These are phyloP conservation scores for Pochonia chlamydosporia DNA, from an alignment of 2,329 filamentous ascomycete genomes.

Conservation along the genomic window DNA sequence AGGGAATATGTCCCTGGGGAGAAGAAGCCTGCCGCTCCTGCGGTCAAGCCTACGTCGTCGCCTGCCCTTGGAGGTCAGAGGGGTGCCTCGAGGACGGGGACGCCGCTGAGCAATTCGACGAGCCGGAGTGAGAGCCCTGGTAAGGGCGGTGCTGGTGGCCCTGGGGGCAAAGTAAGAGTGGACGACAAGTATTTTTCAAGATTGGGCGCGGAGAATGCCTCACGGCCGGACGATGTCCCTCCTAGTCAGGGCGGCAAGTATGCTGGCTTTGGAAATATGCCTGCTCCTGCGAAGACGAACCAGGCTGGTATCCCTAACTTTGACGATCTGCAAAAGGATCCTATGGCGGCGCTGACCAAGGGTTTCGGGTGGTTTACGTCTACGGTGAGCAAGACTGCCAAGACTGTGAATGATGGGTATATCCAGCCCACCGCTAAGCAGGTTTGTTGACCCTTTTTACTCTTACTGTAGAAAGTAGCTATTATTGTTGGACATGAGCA, in stretches of 20 bases:
- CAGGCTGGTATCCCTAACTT: slow-evolving; percentile 55
- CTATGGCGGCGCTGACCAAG: slow-evolving; percentile 80
- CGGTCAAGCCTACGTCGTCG: slow-evolving; percentile 18
- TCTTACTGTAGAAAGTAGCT: background rate
- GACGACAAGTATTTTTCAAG: slow-evolving; percentile 88
- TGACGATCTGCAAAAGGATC: slow-evolving; percentile 89
- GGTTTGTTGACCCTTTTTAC: slow-evolving; percentile 15
- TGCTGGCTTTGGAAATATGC: slow-evolving; percentile 78
- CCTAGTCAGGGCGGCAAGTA: slow-evolving; percentile 93
- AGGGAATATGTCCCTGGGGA: slow-evolving; percentile 75
- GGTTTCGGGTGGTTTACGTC: slow-evolving; percentile 92
- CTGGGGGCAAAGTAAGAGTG: slow-evolving; percentile 50
- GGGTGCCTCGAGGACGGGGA: slow-evolving; percentile 31
- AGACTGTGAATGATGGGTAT: slow-evolving; percentile 84
- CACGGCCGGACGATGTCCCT: slow-evolving; percentile 65
- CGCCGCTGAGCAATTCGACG: slow-evolving; percentile 33
- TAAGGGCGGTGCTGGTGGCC: slow-evolving; percentile 3
- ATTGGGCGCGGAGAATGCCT: slow-evolving; percentile 77
- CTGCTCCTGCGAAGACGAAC: slow-evolving; percentile 44
- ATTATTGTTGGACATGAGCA: background rate
- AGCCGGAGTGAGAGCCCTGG: slow-evolving; percentile 34
- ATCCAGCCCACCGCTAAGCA: slow-evolving; percentile 76
- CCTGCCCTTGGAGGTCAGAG: slow-evolving; percentile 28
- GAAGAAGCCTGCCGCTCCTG: slow-evolving; percentile 39
- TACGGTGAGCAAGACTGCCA: slow-evolving; percentile 83